Evolutionary conservation across 495 filamentous ascomycete genomes (phyloP), one percentile per base, ranked within the genome.

Genomic region (Aspergillus nidulans): DNA sequence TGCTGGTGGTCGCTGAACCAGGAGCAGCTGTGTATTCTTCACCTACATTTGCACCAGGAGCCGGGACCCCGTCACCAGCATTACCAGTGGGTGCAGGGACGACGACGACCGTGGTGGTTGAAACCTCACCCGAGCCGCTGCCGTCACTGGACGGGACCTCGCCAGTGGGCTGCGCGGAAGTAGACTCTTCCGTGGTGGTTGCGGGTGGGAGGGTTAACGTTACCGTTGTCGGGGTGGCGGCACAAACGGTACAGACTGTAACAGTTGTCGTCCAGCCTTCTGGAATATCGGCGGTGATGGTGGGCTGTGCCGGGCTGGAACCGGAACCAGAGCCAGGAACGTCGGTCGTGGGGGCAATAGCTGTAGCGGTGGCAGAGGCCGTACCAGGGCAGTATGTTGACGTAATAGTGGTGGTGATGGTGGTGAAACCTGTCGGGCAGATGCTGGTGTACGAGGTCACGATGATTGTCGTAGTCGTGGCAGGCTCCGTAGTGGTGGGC

Each of bases 251-350:
- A 71, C 77, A 80, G 40, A 74, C 70, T n/a, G 69, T 73, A 8
- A 73, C 74, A n/a, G 73, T 78, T 10, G 72, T 74, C 21, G 70
- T 75, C 71, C 76, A 78, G 53, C 75, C 75, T 40, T 72, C 67
- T 2, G 73, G 72, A 6, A 76, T 63, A 26, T 63, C 57, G 0
- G 56, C 52, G 1, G 62, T 65, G 6, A 12, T 20, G 23, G 57
- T 47, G 0, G 52, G 42, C 28, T 46, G 30, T 6, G 56, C 61
- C 5, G 63, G 53, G 20, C 58, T 52, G 45, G 47, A 19, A 12
- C 30, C 30, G 10, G 30, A 34, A 12, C 30, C 30, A 34, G 30
- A 34, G 30, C 30, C 30, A 34, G 30, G 30, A 13, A 12, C 30
- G 30, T 49, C 19, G 28, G 46, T 69, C 19, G 60, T 52, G 32